Percentiles rank a stretch among this genome's conserved stretches.
Evolutionary conservation across 2,329 filamentous ascomycete species (phyloP).

Genomic region (Aplosporella prunicola): DNA sequence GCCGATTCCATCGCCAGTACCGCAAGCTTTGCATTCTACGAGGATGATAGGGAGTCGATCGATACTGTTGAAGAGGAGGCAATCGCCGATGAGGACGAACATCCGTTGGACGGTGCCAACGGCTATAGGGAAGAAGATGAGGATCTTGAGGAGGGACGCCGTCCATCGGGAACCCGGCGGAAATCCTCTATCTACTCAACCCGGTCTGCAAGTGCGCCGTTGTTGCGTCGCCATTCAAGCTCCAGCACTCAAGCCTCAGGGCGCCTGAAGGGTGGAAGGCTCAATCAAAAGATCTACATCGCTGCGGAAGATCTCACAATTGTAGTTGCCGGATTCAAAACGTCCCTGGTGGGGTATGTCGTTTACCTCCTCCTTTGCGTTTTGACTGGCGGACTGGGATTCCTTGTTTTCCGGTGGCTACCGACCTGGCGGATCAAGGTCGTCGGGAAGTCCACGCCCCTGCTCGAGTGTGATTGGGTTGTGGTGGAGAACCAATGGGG

Average conservation of each 20-base stretch:
- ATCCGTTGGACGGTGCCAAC: slow-evolving; percentile 13
- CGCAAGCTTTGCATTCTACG: slow-evolving; percentile 83
- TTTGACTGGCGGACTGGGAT: slow-evolving; percentile 66
- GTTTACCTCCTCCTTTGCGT: slow-evolving; percentile 63
- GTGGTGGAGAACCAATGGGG: slow-evolving; percentile 98
- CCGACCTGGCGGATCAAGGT: slow-evolving; percentile 76
- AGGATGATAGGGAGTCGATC: slow-evolving; percentile 54
- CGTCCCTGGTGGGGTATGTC: slow-evolving; percentile 58
- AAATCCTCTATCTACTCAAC: slow-evolving; percentile 54
- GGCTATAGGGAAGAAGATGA: slow-evolving; percentile 38
- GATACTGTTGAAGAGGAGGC: slow-evolving; percentile 24
- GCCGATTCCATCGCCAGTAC: slow-evolving; percentile 81
- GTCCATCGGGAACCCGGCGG: slow-evolving; percentile 42
- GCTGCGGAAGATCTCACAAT: slow-evolving; percentile 88
- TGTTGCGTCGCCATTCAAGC: slow-evolving; percentile 65
- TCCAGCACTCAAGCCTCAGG: slow-evolving; percentile 58
- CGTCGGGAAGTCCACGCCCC: slow-evolving; percentile 56
- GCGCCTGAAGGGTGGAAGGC: slow-evolving; percentile 47
- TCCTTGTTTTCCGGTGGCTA: slow-evolving; percentile 80
- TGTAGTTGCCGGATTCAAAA: slow-evolving; percentile 83
- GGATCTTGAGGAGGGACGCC: slow-evolving; percentile 36
- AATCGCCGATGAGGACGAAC: slow-evolving; percentile 14
- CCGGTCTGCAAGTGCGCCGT: slow-evolving; percentile 44
- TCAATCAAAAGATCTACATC: slow-evolving; percentile 88
- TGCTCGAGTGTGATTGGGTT: slow-evolving; percentile 78